A percentile compares a stretch with the other conserved stretches of the same genome.
phyloP scores from a whole-genome alignment of 371 early-diverging fungal species.

The Mucor saturninus region DNA sequence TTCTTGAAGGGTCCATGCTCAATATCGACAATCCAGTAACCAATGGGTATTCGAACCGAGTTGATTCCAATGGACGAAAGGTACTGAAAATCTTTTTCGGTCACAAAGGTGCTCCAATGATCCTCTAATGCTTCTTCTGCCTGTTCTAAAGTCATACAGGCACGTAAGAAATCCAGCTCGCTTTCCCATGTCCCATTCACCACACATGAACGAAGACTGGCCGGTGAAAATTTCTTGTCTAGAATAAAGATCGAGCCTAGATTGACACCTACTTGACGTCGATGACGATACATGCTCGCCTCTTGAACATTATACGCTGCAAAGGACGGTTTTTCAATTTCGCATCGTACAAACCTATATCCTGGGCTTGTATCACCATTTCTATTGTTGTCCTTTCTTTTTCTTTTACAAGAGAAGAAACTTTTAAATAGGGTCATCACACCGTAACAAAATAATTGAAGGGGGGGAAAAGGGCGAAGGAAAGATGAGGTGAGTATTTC shows the following conservation, averaged over 20 bases:
- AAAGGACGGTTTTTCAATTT: background rate
- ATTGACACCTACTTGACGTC: conserved; percentile 60
- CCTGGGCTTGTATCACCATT: too few species aligned
- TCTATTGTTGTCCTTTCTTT: too few species aligned
- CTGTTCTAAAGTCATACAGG: conserved; percentile 44
- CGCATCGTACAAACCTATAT: too few species aligned
- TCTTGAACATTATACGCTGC: conserved; percentile 23
- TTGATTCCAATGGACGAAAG: conserved; percentile 63
- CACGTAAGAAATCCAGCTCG: conserved; percentile 19
- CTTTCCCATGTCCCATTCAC: too few species aligned
- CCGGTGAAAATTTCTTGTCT: conserved; percentile 61
- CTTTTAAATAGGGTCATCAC: too few species aligned
- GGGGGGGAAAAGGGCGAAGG: too few species aligned
- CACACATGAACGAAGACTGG: background rate
- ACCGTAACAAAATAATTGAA: too few species aligned
- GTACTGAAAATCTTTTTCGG: conserved; percentile 59
- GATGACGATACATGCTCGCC: conserved; percentile 32
- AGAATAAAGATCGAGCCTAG: conserved; percentile 68
- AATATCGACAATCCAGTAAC: conserved; percentile 62
- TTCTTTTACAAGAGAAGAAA: too few species aligned
- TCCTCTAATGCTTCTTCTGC: conserved; percentile 46
- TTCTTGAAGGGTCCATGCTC: conserved; percentile 25
- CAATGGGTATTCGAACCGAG: conserved; percentile 70
- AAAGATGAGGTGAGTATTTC: too few species aligned
- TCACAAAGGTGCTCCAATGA: conserved; percentile 67